Percentiles rank a stretch among this genome's conserved stretches.
These are phyloP conservation scores for Phaeosphaeriaceae sp. DNA, from an alignment of 2,329 filamentous ascomycete species.

Conservation along the genomic window DNA sequence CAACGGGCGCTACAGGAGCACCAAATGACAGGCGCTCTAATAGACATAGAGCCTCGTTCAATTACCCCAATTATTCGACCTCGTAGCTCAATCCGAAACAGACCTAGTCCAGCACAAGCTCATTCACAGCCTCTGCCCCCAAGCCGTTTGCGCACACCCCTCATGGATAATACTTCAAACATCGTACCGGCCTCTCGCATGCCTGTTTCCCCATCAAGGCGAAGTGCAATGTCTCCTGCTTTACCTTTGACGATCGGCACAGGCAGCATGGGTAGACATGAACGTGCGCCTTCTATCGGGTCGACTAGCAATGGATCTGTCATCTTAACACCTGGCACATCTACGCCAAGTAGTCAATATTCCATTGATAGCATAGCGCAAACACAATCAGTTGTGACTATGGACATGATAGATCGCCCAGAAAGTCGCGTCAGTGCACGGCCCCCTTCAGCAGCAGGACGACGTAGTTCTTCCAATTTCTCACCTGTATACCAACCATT, in stretches of 20 bases:
- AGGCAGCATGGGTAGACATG: constrained; percentile 21
- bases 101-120: constrained; percentile 43
- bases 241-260: constrained; percentile 19
- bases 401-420: constrained; percentile 48
- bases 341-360: constrained; percentile 34
- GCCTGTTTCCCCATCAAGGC: constrained; percentile 40
- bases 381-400: constrained; percentile 31
- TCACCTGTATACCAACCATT: constrained; percentile 39
- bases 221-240: constrained; percentile 30
- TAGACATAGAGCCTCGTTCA: constrained; percentile 46
- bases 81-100: constrained; percentile 48
- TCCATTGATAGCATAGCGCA: constrained; percentile 37
- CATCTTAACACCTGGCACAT: constrained; percentile 37
- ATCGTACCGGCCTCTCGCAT: constrained; percentile 26
- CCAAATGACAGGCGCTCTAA: constrained; percentile 36
- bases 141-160: constrained; percentile 42
- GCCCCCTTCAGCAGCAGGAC: constrained; percentile 44
- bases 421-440: constrained; percentile 44
- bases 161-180: constrained; percentile 40
- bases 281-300: constrained; percentile 36
- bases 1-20: constrained; percentile 46
- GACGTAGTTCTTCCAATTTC: constrained; percentile 42
- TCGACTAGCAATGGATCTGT: constrained; percentile 38
- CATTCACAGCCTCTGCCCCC: constrained; percentile 46
- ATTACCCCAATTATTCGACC: constrained; percentile 49